phyloP scores from a whole-genome alignment of 768 basidiomycete species.

The Pleurotus ostreatus region DNA sequence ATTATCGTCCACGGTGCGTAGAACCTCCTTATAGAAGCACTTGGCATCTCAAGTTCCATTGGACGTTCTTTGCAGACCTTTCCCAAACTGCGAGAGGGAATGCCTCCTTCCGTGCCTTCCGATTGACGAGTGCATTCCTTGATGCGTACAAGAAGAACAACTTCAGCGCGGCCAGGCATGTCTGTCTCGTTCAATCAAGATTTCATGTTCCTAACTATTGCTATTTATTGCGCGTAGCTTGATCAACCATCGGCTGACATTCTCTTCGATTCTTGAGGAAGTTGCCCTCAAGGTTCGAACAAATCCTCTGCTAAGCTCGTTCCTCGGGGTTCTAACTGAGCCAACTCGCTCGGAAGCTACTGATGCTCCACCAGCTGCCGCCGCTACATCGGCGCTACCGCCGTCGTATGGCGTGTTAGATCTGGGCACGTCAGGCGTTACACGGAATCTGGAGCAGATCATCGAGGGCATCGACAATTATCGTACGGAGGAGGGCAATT shows the following conservation, averaged over 20 bases:
- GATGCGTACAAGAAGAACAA: constrained; percentile 78
- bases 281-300: constrained; percentile 82
- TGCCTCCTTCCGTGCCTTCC: constrained; percentile 86
- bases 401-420: constrained; percentile 68
- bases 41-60: not conserved
- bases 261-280: constrained; percentile 83
- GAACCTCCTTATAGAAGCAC: not conserved
- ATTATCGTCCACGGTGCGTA: constrained; percentile 77
- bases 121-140: constrained; percentile 74
- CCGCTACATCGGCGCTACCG: constrained; percentile 38
- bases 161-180: constrained; percentile 83
- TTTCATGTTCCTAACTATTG: constrained; percentile 16
- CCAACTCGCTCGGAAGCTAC: constrained; percentile 34
- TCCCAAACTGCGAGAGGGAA: constrained; percentile 79
- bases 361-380: constrained; percentile 33
- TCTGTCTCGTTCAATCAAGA: constrained; percentile 2
- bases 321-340: constrained; percentile 62
- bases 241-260: constrained; percentile 75
- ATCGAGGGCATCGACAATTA: constrained; percentile 83
- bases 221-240: constrained; percentile 43
- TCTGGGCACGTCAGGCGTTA: constrained; percentile 64
- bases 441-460: constrained; percentile 78
- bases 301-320: constrained; percentile 75
- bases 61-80: constrained; percentile 46
- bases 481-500: constrained; percentile 88